phyloP scores from a whole-genome alignment of 495 filamentous ascomycete genomes.

The Thermochaetoides thermophila region DNA sequence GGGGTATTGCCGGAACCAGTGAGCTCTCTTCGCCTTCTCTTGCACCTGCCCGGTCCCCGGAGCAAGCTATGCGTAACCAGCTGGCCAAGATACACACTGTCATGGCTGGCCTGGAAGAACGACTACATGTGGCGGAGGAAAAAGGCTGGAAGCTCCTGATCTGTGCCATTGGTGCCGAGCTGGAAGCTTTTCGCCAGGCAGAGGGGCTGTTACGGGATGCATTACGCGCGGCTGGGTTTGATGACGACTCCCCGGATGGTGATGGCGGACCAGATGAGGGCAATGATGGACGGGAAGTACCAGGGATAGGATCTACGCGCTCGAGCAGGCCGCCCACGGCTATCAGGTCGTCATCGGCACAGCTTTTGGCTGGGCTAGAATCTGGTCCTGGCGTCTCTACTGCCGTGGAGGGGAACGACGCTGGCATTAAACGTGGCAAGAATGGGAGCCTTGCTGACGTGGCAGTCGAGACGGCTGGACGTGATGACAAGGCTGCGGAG shows the following conservation, averaged over 20 bases:
- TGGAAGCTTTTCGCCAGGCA: constrained; percentile 67
- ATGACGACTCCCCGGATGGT: background rate
- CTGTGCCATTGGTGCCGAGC: constrained; percentile 75
- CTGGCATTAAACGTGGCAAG: background rate
- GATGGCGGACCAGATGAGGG: background rate
- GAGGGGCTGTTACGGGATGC: constrained; percentile 44
- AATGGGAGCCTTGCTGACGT: constrained; percentile 9
- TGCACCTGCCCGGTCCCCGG: constrained; percentile 7
- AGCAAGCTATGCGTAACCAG: constrained; percentile 29
- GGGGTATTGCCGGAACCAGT: too few species aligned
- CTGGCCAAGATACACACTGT: constrained; percentile 41
- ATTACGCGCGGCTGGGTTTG: constrained; percentile 23
- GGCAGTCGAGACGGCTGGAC: too few species aligned
- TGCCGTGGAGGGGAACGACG: too few species aligned
- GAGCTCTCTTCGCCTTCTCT: background rate
- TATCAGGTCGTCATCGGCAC: too few species aligned
- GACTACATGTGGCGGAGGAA: constrained; percentile 43
- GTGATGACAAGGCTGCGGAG: constrained; percentile 13
- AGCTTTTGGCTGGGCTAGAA: too few species aligned
- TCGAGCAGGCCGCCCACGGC: too few species aligned
- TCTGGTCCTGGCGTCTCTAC: too few species aligned
- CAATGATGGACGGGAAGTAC: too few species aligned
- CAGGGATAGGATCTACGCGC: too few species aligned
- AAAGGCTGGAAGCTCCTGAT: constrained; percentile 77
- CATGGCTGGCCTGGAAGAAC: constrained; percentile 42